These are phyloP conservation scores for Martiniozyma asiatica DNA, from an alignment of 1,139 yeast genomes.

Conservation along the genomic window DNA sequence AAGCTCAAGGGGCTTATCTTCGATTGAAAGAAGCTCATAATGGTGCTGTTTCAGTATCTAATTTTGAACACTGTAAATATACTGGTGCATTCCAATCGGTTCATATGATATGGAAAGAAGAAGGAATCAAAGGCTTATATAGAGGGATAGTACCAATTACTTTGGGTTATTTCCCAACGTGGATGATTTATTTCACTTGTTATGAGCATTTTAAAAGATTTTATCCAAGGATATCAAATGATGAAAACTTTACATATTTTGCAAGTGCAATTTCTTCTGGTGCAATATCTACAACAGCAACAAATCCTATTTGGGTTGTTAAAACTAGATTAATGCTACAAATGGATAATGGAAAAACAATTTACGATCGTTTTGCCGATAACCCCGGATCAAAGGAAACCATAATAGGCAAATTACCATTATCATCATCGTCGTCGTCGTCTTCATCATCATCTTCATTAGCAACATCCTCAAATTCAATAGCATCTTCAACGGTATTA, in stretches of 20 bases:
- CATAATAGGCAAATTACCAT: no score
- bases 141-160: conserved; percentile 86
- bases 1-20: conserved; percentile 73
- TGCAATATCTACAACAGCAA: conserved; percentile 68
- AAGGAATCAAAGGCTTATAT: conserved; percentile 75
- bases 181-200: conserved; percentile 91
- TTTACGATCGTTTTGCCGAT: conserved; percentile 24
- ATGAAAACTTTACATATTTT: conserved; percentile 52
- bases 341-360: conserved; percentile 37
- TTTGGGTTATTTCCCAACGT: conserved; percentile 89
- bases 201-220: conserved; percentile 65
- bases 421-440: no score
- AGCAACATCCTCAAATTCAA: no score
- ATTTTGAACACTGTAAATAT: conserved; percentile 26
- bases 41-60: conserved; percentile 3
- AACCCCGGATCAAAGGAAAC: no score
- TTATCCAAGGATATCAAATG: conserved; percentile 29
- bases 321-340: conserved; percentile 91
- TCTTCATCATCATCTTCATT: no score
- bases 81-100: conserved; percentile 50
- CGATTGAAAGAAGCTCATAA: conserved; percentile 8
- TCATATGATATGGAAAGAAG: conserved; percentile 53
- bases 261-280: conserved; percentile 86
- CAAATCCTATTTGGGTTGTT: conserved; percentile 96
- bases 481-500: neutral